Evolutionary conservation across 768 basidiomycete species (phyloP), one percentile per base, ranked within the genome.

Genomic region (Rhizopogon roseolus): DNA sequence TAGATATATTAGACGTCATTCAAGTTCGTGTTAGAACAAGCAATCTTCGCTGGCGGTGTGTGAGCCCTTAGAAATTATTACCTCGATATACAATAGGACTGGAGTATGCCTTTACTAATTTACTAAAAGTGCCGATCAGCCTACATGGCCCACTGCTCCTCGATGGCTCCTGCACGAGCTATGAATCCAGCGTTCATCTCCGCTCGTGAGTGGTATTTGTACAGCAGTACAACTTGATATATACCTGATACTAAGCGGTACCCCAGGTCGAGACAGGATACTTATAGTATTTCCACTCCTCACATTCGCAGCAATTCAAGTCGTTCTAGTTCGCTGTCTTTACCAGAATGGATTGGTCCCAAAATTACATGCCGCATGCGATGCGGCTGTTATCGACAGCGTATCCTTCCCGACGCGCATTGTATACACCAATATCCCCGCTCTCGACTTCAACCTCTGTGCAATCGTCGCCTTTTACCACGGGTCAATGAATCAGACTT

Each of bases 381-480:
- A 62, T 39, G 53, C 56, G 19, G 22, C 48, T 22, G 22, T 22
- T 25, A 22, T 56, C n/a, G 4, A 44, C 22, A 37, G 41, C 7
- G 40, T 2, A 38, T 52, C 32, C 9, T n/a, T 34, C 19, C 66
- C 70, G 5, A 76, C 74, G 58, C 67, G 64, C n/a, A 61, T 76
- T 13, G 42, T 61, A 1, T 77, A 76, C 57, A 75, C 74, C 27
- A 70, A 71, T 4, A 34, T 70, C 16, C 46, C 59, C 17, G 45
- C 50, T 11, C 28, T 77, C 29, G 78, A 81, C 59, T 49, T 36
- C 16, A 29, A 48, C 9, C 61, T 81, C 16, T 81, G 79, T 50
- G 62, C 61, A 14, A 39, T 81, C 34, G 73, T 80, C 41, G 57
- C 68, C 0, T 72, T 80, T 60, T 82, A 81, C 65, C 74, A 79